Percentiles rank a stretch among this genome's conserved stretches.
Conservation (phyloP, 257 asterid genomes). For the Ophiorrhiza pumila region DNA sequence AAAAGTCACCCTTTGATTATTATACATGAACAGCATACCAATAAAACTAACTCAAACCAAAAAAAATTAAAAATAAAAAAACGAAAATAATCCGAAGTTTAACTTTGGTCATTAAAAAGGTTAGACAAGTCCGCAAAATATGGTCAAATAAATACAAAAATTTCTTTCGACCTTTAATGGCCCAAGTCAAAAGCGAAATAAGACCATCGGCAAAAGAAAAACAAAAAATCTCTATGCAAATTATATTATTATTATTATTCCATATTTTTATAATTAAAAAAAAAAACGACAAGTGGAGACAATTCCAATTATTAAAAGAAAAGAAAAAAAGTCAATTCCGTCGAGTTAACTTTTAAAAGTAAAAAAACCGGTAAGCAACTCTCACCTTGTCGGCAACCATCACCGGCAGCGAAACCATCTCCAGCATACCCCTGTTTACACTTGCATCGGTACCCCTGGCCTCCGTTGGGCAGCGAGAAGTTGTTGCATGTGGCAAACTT, state of each 20-base stretch:
- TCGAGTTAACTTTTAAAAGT: not conserved
- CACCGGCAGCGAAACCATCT: slow-evolving; percentile 58
- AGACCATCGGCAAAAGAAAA: slow-evolving; percentile 3
- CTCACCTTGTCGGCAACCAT: slow-evolving; percentile 59
- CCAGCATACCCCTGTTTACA: slow-evolving; percentile 65
- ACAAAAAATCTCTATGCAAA: not conserved
- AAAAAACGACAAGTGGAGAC: too few relatives aligned
- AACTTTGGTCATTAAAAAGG: not conserved
- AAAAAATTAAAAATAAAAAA: too few relatives aligned
- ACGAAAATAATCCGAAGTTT: too few relatives aligned
- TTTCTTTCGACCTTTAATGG: not conserved
- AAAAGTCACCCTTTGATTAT: too few relatives aligned
- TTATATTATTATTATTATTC: not conserved
- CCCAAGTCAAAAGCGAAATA: not conserved
- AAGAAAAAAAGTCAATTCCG: not conserved
- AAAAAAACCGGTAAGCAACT: slow-evolving; percentile 2
- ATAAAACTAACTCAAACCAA: too few relatives aligned
- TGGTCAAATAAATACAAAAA: slow-evolving; percentile 20
- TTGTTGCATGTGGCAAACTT: slow-evolving; percentile 35
- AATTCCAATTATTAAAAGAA: not conserved
- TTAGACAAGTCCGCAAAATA: not conserved
- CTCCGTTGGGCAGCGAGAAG: slow-evolving; percentile 7
- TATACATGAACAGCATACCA: too few relatives aligned
- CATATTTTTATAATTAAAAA: too few relatives aligned
- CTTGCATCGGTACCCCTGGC: slow-evolving; percentile 52